Base-by-base conservation (phyloP, 2,329 filamentous ascomycete species). In the Apiospora kogelbergensis region DNA sequence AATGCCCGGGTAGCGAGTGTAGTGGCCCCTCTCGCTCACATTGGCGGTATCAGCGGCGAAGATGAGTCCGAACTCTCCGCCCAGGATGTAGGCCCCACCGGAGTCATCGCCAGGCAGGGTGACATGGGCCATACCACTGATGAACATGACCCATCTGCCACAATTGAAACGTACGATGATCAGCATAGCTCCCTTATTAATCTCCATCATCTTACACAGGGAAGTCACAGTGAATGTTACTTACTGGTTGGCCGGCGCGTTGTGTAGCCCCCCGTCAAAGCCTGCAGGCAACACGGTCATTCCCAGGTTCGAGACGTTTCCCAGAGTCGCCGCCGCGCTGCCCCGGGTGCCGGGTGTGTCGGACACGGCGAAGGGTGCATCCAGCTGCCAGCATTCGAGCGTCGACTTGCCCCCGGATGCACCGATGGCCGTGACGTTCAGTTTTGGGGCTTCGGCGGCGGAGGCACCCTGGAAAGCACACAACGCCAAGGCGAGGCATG, bases 301-400 rank as follows among this genome's bases (percentile, higher is more conserved):
- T 22, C 77, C 75, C 5, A 80, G 68, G 63, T 80, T 81, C 1
- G 74, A 73, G 5, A 76, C 71, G 42, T 72, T 67, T 5, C 82
- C 81, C 6, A 84, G 71, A 30, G 70, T 67, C 1, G 79, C 69
- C 13, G 71, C 63, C 5, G 74, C 71, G 2, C 77, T 72, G 6
- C 81, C 81, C 6, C 74, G 37, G 3, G 74, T 79, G 1, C 81
- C 80, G 7, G 78, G 70, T 37, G 77, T 63, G 4, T 71, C 72
- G 7, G 80, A 80, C 1, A 71, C 72, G n/a, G 73, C 60, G 69
- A 83, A 82, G 9, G 78, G 77, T 1, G 77, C 71, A 11, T 76
- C 71, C n/a, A 84, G 71, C 69, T 81, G 77, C 82, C 82, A 84
- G 73, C 82, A 84, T 75, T 84, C 80, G 20, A 84, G 73, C 1